A percentile compares a stretch with the other conserved stretches of the same genome.
These are phyloP conservation scores for Ophiocordyceps robertsii DNA, from an alignment of 2,329 filamentous ascomycete genomes.

Conservation along the genomic window DNA sequence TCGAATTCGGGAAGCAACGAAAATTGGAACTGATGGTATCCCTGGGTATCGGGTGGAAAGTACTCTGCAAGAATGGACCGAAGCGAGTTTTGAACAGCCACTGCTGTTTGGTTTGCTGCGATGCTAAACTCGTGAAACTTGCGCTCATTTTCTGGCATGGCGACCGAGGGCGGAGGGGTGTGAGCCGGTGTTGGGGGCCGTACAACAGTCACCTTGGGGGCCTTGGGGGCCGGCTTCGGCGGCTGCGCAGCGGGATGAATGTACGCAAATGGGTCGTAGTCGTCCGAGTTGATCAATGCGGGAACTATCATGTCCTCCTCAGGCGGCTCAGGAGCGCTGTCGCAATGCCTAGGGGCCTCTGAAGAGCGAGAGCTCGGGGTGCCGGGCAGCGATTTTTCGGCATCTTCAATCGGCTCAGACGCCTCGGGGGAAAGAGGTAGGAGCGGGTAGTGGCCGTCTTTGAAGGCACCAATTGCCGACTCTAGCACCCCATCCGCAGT, in stretches of 20 bases:
- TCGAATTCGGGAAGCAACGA: conserved; percentile 33
- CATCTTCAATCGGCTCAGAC: conserved; percentile 7
- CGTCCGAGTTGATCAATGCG: conserved; percentile 11
- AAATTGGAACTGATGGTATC: conserved; percentile 34
- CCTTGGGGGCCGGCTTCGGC: conserved; percentile 8
- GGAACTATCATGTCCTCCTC: background rate
- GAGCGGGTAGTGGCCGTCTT: conserved; percentile 13
- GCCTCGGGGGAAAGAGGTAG: conserved; percentile 9
- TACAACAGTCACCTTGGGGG: conserved; percentile 13
- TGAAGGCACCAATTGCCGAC: conserved; percentile 31
- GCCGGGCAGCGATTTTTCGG: conserved; percentile 8
- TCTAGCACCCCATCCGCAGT: conserved; percentile 28
- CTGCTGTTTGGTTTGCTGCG: conserved; percentile 28
- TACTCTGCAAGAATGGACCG: conserved; percentile 36
- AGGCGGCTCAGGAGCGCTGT: background rate
- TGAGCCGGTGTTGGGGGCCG: conserved; percentile 27
- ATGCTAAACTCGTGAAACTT: conserved; percentile 33
- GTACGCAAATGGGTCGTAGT: conserved; percentile 35
- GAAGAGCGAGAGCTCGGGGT: conserved; percentile 10
- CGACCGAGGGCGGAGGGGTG: conserved; percentile 24
- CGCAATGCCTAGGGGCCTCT: background rate
- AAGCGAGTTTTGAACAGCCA: conserved; percentile 43
- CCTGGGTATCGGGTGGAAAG: conserved; percentile 33
- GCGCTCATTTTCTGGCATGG: conserved; percentile 13
- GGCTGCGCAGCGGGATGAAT: conserved; percentile 11